Conservation (phyloP, 805 yeast genomes). For the Yamadazyma ubonensis region DNA sequence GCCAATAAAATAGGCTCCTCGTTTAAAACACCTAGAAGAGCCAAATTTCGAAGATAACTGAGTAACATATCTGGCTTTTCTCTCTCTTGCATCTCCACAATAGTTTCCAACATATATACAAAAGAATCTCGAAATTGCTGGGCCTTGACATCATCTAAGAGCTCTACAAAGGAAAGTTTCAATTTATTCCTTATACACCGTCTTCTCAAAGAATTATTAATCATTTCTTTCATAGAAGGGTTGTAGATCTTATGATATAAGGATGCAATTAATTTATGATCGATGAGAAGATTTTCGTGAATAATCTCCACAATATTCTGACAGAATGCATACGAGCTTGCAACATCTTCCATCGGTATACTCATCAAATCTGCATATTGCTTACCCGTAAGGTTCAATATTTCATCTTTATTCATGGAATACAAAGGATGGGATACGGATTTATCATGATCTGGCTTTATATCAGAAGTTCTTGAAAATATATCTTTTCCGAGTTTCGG, state of each 20-base stretch:
- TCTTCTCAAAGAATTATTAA: conserved; percentile 13
- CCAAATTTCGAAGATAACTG: conserved; percentile 27
- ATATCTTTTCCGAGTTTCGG: conserved; percentile 14
- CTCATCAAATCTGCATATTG: conserved; percentile 28
- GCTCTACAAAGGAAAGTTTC: conserved; percentile 27
- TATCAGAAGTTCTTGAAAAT: conserved; percentile 11
- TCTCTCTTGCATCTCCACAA: conserved; percentile 13
- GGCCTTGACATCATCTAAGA: conserved; percentile 24
- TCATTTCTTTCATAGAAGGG: conserved; percentile 16
- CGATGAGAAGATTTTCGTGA: conserved; percentile 27
- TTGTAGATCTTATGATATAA: conserved; percentile 23
- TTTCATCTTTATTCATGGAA: conserved; percentile 25
- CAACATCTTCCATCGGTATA: conserved; percentile 22
- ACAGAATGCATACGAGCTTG: conserved; percentile 31
- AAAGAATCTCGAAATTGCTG: conserved; percentile 19
- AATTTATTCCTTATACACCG: conserved; percentile 8
- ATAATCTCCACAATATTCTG: conserved; percentile 28
- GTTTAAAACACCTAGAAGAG: conserved; percentile 23
- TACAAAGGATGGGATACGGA: conserved; percentile 29
- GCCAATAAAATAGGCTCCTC: conserved; percentile 21
- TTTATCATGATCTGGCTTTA: conserved; percentile 2
- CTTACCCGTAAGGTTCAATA: conserved; percentile 20
- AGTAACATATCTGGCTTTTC: conserved; percentile 20
- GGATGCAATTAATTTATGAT: conserved; percentile 24
- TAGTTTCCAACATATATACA: conserved; percentile 15